phyloP scores from a whole-genome alignment of 768 basidiomycete genomes.

The Phaeotremella fagi region DNA sequence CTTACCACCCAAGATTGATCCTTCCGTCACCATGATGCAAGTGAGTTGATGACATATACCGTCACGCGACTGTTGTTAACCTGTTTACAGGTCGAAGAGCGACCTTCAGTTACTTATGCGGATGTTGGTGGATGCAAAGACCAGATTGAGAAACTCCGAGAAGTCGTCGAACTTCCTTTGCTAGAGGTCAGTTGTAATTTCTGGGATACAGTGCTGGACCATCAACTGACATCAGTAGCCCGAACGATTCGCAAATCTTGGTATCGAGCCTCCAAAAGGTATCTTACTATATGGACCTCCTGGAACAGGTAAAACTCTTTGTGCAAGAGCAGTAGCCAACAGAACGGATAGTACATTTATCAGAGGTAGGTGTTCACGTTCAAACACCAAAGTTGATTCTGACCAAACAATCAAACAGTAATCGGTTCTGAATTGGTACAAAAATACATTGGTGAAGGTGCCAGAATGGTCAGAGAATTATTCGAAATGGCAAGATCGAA shows the following conservation, averaged over 20 bases:
- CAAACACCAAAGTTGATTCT: not conserved
- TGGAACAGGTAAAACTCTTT: slow-evolving; percentile 80
- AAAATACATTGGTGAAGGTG: slow-evolving; percentile 99
- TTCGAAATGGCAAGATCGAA: slow-evolving; percentile 99
- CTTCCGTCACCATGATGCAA: slow-evolving; percentile 97
- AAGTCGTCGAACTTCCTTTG: slow-evolving; percentile 94
- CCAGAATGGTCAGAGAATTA: slow-evolving; percentile 94
- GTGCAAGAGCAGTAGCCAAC: slow-evolving; percentile 96
- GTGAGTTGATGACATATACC: slow-evolving; percentile 31
- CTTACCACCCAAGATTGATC: slow-evolving; percentile 95
- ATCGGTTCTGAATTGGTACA: slow-evolving; percentile 99
- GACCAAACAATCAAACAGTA: slow-evolving; percentile 51
- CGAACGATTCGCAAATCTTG: slow-evolving; percentile 96
- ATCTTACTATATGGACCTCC: slow-evolving; percentile 78
- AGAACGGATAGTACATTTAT: slow-evolving; percentile 99
- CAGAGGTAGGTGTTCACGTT: slow-evolving; percentile 51
- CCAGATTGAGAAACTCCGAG: slow-evolving; percentile 96
- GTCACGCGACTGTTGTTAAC: not conserved
- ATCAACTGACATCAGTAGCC: too few species aligned
- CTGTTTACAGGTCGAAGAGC: slow-evolving; percentile 78
- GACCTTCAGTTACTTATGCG: slow-evolving; percentile 95
- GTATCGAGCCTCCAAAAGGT: slow-evolving; percentile 98
- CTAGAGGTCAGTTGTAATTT: slow-evolving; percentile 73
- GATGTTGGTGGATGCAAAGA: slow-evolving; percentile 99
- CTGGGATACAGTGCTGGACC: too few species aligned